Conservation (phyloP, 202 grass and related monocot species). For the Panicum hallii region DNA sequence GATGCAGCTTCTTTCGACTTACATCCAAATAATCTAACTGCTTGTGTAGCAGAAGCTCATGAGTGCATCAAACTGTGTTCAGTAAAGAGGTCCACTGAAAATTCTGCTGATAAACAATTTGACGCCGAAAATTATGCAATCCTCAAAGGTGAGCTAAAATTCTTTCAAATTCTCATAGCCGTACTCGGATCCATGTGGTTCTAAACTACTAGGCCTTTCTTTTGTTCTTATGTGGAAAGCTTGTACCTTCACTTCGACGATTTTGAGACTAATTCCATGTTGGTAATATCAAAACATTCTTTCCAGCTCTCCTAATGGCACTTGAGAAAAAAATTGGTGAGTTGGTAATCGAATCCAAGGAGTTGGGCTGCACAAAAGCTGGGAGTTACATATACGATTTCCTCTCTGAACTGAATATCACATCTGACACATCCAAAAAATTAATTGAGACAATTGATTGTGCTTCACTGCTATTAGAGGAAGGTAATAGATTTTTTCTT, state of each 20-base stretch:
- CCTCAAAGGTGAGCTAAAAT: slow-evolving; percentile 70
- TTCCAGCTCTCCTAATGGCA: slow-evolving; percentile 85
- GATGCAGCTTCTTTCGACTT: slow-evolving; percentile 98
- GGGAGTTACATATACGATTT: slow-evolving; percentile 93
- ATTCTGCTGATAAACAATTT: slow-evolving; percentile 84
- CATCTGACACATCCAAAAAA: slow-evolving; percentile 83
- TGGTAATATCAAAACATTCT: slow-evolving; percentile 34
- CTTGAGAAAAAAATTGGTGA: slow-evolving; percentile 88
- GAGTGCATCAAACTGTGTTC: slow-evolving; percentile 89
- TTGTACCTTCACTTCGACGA: slow-evolving; percentile 35
- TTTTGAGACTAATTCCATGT: slow-evolving; percentile 33
- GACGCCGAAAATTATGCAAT: slow-evolving; percentile 99
- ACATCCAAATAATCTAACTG: slow-evolving; percentile 67
- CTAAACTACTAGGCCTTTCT: neutral
- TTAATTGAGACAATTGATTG: slow-evolving; percentile 89
- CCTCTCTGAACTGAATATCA: slow-evolving; percentile 93
- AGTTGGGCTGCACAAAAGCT: slow-evolving; percentile 76
- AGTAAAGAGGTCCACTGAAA: slow-evolving; percentile 69
- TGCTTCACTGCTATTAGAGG: slow-evolving; percentile 88
- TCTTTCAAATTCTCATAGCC: slow-evolving; percentile 9
- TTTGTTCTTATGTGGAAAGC: slow-evolving; percentile 32
- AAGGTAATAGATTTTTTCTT: slow-evolving; percentile 61
- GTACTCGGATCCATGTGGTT: slow-evolving; percentile 12
- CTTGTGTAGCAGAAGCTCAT: slow-evolving; percentile 86
- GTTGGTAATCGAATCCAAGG: slow-evolving; percentile 83